Base-by-base conservation (phyloP, 768 basidiomycete species). In the Strobilomyces confusus region DNA sequence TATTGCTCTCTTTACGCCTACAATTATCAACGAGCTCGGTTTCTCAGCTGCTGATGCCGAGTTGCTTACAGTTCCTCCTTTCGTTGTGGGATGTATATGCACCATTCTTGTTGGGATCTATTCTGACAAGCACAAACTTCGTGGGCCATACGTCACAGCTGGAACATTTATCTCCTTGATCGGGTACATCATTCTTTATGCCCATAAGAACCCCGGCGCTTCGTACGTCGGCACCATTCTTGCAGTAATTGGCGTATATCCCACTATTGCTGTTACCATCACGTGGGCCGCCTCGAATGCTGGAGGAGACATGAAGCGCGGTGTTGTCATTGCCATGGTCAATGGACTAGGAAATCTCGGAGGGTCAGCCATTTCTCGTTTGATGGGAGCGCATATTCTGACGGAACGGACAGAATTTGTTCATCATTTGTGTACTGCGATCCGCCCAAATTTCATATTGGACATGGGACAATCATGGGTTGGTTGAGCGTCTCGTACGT, bases 201-300 rank as follows among this genome's bases (percentile, higher is more conserved):
- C 47, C 33, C 52, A 49, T 23, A 30, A 9, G 33, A 37, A 9
- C 8, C 15, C 47, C 23, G 30, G 19, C 19, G 41, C 50, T 34
- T 68, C 69, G 4, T 84, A 83, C 54, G 63, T 67, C 12, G 82
- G 78, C 4, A 67, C 77, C 9, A 50, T 83, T 25, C 65, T 84
- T 34, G 76, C 80, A 33, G 77, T 80, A 5, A 64, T 72, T 12
- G 83, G 82, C n/a, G 76, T 80, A 7, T 83, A 67, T 57, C 79
- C 83, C 1, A 76, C 74, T 5, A 71, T 82, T 47, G 72, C 70
- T 45, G 66, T 82, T 20, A 59, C 63, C 23, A 63, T 84, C 3
- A 79, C 81, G 22, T 85, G 83, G 83, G 76, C 72, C 2, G 73
- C 76, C 2, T 77, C 77, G 8, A 80, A 81, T 51, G 76, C 79